These are phyloP conservation scores for Acacia concinna DNA, from an alignment of 331 rosid genomes.

Conservation along the genomic window DNA sequence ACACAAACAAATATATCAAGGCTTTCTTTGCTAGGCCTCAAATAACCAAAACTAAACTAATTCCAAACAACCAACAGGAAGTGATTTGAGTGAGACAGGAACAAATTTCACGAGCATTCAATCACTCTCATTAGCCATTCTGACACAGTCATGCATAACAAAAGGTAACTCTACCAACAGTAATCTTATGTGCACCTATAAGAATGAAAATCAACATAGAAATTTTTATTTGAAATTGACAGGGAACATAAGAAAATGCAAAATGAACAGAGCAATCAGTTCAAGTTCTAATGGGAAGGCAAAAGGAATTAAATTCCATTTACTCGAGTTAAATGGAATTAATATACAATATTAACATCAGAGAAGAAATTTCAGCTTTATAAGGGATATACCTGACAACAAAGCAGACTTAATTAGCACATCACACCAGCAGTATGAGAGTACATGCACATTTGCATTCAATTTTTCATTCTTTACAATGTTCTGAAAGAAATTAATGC, in stretches of 20 bases:
- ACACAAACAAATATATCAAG: constrained; percentile 23
- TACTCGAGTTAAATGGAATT: constrained; percentile 23
- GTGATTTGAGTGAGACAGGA: constrained; percentile 12
- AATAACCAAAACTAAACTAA: constrained; percentile 7
- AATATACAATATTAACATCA: neutral
- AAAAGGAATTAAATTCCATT: constrained; percentile 19
- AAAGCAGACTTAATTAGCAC: constrained; percentile 91
- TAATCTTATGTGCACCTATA: neutral
- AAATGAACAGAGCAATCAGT: constrained; percentile 25
- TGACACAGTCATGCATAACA: neutral
- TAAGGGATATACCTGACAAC: constrained; percentile 65
- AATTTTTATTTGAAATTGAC: neutral
- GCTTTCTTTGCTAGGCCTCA: constrained; percentile 5
- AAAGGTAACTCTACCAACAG: constrained; percentile 10
- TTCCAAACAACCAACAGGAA: constrained; percentile 16
- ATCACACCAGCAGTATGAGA: constrained; percentile 98
- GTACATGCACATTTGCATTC: constrained; percentile 74
- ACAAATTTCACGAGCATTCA: constrained; percentile 17
- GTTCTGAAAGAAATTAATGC: constrained; percentile 69
- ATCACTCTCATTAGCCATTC: constrained; percentile 15
- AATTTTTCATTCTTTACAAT: constrained; percentile 61
- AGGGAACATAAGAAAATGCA: neutral
- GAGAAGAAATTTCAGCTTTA: constrained; percentile 16
- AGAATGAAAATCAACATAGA: neutral
- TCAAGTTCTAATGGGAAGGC: constrained; percentile 5